Evolutionary conservation across 805 yeast species (phyloP), one percentile per base, ranked within the genome.

Genomic region (Candida vaughaniae): DNA sequence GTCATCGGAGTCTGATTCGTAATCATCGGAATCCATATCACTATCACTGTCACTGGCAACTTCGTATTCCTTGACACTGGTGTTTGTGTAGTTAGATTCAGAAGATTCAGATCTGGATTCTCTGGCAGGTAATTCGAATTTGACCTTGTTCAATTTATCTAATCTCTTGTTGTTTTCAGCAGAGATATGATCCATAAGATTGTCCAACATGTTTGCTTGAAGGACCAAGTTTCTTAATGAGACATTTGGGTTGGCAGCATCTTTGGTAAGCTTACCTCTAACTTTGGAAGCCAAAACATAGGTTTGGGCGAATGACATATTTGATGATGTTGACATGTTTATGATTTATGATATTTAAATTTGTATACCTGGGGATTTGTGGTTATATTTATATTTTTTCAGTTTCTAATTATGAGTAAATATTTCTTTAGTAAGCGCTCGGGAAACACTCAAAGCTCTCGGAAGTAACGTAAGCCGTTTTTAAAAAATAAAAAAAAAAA

Each of bases 191-290:
- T 77, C 85, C 75, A 83, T 79, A 35, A 82, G 54, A 43, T 66
- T 69, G 52, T 83, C 89, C 45, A 82, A 68, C 65, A 83, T 62
- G 55, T 82, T 83, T 15, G 89, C 88, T 57, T 83, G 89, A 27
- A 78, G 71, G 3, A 82, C 86, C 26, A 82, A 66, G 34, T 67
- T 62, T 33, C 85, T 67, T 34, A 82, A 66, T 36, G 77, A 63
- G 22, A 80, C 73, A 48, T 79, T 82, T 10, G 73, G 72, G 45
- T 70, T 69, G 17, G 74, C 57, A 5, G 86, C 85, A 48, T 82
- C 85, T 38, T 60, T 65, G 29, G 85, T 78, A 17, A 82, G 71
- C 61, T 80, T 82, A 14, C 69, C 50, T 52, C 83, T 77, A 23
- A 83, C 90, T 48, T 67, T 73, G 27, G 82, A 71, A 16, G 88